Evolutionary conservation across 2,329 filamentous ascomycete species (phyloP), one percentile per base, ranked within the genome.

Genomic region (Fusarium udum): DNA sequence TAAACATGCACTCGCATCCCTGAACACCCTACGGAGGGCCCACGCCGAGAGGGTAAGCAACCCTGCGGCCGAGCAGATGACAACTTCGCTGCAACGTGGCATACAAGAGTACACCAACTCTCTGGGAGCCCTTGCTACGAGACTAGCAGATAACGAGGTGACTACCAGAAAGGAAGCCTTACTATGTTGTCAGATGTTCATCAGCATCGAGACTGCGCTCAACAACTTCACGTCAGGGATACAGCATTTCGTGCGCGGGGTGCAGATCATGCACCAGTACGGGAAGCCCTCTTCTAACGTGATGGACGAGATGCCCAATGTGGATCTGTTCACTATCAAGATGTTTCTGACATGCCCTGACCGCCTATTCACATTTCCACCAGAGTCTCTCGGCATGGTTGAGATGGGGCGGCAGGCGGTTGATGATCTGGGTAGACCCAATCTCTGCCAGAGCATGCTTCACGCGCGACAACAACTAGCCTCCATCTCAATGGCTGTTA

Each of bases 161-260:
- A 11, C 42, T 18, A 26, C n/a, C n/a, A 18, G 16, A 26, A 45
- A 26, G 6, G 15, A 15, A 0, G 42, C 11, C 0, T 0, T 45
- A 0, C 1, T 45, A 0, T 45, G 42, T 4, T 45, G 42, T 5
- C 42, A 45, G 5, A 45, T 26, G n/a, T 45, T 26, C 5, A 45
- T 26, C 42, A 45, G n/a, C 4, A 45, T 45, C 16, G 42, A 45
- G 42, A 26, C 42, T 1, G n/a, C 42, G 3, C 42, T 45, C 1
- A 45, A 45, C 42, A 45, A 45, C n/a, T 45, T 45, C n/a, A 26
- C n/a, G 7, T 45, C n/a, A 45, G 42, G 15, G 4, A 45, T 45
- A 45, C 42, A 45, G 16, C 42, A 45, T 26, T 45, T 45, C 7
- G 11, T 26, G 3, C n/a, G n/a, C 0, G 42, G 42, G 4, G n/a